Evolutionary conservation across 345 rosid genomes (phyloP).

Genomic region (Acer negundo): DNA sequence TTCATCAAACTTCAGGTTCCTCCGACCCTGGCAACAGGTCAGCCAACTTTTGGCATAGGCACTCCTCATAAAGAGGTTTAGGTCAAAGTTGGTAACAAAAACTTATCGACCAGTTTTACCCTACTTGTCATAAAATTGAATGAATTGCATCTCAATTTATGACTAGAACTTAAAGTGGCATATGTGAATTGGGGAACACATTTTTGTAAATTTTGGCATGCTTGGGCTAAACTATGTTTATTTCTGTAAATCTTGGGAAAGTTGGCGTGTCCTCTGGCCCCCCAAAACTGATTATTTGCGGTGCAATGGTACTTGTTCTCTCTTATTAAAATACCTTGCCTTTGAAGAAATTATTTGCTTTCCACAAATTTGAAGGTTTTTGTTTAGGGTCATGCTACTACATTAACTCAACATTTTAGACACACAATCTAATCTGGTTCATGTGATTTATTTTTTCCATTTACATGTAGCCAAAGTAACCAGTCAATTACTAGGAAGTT

Average conservation of each 20-base stretch:
- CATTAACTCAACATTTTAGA: too few species aligned
- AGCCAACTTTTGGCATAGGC: constrained; percentile 36
- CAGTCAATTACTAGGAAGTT: neutral
- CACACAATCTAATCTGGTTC: too few species aligned
- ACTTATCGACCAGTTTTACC: neutral
- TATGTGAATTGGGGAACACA: constrained; percentile 4
- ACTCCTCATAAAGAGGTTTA: constrained; percentile 18
- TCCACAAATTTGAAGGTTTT: neutral
- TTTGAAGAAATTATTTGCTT: neutral
- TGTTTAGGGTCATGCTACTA: too few species aligned
- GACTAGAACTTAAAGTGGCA: constrained; percentile 2
- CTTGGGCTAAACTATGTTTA: constrained; percentile 4
- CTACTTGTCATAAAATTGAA: constrained; percentile 4
- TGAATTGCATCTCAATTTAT: constrained; percentile 13
- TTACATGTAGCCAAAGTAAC: neutral
- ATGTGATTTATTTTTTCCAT: too few species aligned
- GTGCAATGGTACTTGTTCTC: neutral
- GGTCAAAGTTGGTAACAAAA: neutral
- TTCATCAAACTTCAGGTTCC: constrained; percentile 25
- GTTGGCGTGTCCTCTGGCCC: constrained; percentile 4
- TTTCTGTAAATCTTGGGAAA: constrained; percentile 14
- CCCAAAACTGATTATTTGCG: neutral
- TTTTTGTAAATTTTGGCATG: constrained; percentile 20
- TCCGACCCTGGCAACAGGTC: constrained; percentile 34
- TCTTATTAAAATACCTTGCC: neutral